Evolutionary conservation across 2,329 filamentous ascomycete species (phyloP), one percentile per base, ranked within the genome.

Genomic region (Xylariaceae sp.): DNA sequence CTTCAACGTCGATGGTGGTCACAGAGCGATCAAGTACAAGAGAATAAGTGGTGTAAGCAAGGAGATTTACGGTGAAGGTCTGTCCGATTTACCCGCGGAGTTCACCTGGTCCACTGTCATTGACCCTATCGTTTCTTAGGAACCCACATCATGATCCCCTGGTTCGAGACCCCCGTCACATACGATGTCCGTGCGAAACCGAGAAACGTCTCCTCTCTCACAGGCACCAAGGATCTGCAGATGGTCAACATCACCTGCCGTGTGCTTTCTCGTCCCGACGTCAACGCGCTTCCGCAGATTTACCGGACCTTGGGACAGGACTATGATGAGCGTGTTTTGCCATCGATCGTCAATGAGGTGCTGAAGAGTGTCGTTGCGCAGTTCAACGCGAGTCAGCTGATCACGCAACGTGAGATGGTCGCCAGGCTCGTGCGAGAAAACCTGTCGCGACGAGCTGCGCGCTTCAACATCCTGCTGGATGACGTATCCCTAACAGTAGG

Each of bases 221-320:
- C 94, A 61, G 94, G 94, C 69, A 99, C 94, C 73, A 99, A 99
- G 82, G 94, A 99, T 78, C 80, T 99, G 77, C 94, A 99, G 81
- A 99, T 99, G 94, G 94, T 97, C 73, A 99, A 99, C 84, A 97
- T 99, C 74, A 99, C 93, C 73, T 99, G 94, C 78, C 93, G 94
- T 90, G 94, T 99, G 60, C 89, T 99, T 56, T 97, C 93, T 60
- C 83, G 92, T 69, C 94, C 94, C 58, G 86, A 92, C 60, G 80
- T 99, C 71, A 86, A 90, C 66, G 89, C 92, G 37, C 85, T 99
- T 48, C 94, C 94, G 15, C 91, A 96, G 78, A 99, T 99, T 72
- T 99, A 97, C 83, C 85, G 94, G 66, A 99, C 94, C 1, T 83
- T 99, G 42, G 94, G 94, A 57, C 88, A 87, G 58, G 94, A 99